Base-by-base conservation (phyloP, 2,329 filamentous ascomycete genomes). In the Fusarium chlamydosporum region DNA sequence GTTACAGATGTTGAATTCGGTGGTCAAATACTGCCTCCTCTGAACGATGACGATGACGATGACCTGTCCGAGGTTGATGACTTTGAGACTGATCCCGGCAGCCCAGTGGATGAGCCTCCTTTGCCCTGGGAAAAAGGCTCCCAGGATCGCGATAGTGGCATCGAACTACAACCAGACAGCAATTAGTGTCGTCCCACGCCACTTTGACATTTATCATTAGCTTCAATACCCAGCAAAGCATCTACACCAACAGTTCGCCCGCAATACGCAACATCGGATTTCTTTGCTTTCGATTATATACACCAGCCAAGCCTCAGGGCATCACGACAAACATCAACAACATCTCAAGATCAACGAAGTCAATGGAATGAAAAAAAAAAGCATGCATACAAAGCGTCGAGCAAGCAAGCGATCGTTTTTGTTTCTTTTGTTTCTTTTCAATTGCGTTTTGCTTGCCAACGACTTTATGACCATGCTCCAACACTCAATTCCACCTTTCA, bases 1-100 rank as follows among this genome's bases (percentile, higher is more conserved):
- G 87, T 92, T 10, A 92, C 89, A 69, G 95, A 98, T 74, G 85
- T 97, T 34, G 88, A 92, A 72, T 82, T 97, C 5, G 93, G 94
- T 13, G 94, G 94, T 0, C 87, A 93, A 23, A 91, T 97, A 2
- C 83, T 97, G 5, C 84, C 86, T 11, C 82, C 84, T 1, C 73
- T 42, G 61, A 70, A 89, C 23, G 59, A 47, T 13, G 60, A 65
- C 6, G 75, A 76, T 8, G 76, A 74, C 23, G 66, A 71, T 23
- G 65, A 67, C 23, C 66, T 64, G 29, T 63, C 70, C 37, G 56
- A 45, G 15, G 41, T 43, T 55, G 71, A 56, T 53, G 67, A 72
- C 61, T 38, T 68, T 23, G 51, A 53, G 33, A 59, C 60, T 29
- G 76, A 72, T 56, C 53, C 56, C 52, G 63, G 55, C 15, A 72